These are phyloP conservation scores for Penicillium sp. DNA, from an alignment of 2,329 filamentous ascomycete species.

Conservation along the genomic window DNA sequence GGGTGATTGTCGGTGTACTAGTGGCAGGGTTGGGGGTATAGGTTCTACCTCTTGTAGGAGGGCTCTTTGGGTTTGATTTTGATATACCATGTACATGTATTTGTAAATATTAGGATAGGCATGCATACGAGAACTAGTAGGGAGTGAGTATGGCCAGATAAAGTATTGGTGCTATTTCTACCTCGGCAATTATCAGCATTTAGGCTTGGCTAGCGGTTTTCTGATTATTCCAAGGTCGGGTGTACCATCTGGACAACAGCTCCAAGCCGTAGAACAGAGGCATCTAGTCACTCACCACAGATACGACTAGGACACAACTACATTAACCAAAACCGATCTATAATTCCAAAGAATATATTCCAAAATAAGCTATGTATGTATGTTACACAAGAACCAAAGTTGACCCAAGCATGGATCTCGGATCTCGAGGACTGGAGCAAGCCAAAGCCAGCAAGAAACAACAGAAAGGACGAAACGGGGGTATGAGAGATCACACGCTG, in stretches of 20 bases:
- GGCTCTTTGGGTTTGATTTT: background rate
- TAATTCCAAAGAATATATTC: slow-evolving; percentile 2
- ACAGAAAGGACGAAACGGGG: slow-evolving; percentile 4
- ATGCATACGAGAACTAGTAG: background rate
- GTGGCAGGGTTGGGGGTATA: background rate
- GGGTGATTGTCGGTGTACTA: slow-evolving; percentile 8
- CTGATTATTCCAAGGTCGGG: background rate
- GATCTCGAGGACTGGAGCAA: background rate
- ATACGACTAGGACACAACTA: background rate
- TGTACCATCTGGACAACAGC: too few species aligned
- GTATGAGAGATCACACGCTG: slow-evolving; percentile 11
- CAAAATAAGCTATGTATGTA: background rate
- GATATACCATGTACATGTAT: background rate
- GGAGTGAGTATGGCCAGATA: background rate
- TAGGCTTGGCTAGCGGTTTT: background rate
- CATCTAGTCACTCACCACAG: background rate
- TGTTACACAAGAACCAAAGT: background rate
- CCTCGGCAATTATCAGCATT: background rate
- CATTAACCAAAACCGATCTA: background rate
- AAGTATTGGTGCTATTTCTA: background rate
- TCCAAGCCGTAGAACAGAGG: too few species aligned
- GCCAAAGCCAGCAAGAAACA: background rate
- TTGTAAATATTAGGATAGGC: background rate
- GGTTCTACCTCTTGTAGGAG: too few species aligned
- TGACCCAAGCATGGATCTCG: background rate